A percentile compares a stretch with the other conserved stretches of the same genome.
Conservation (phyloP, 768 basidiomycete genomes). For the Naganishia kalamii region DNA sequence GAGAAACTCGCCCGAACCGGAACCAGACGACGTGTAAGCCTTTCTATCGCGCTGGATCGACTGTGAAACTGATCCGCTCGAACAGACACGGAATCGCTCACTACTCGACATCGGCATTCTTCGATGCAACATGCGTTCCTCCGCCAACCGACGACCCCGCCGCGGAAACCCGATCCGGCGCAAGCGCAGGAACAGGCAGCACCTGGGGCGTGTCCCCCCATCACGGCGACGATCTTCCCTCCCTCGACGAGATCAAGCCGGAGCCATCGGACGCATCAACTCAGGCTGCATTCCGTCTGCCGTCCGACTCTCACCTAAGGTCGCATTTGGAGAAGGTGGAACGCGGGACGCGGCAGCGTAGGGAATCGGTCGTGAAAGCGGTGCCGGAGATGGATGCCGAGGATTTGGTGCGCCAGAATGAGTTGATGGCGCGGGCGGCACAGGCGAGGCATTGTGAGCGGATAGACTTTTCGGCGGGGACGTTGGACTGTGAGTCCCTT, state of each 20-base stretch:
- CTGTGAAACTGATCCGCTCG: neutral
- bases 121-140: conserved; percentile 7
- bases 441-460: conserved; percentile 15
- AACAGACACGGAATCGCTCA: conserved; percentile 12
- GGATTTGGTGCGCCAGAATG: conserved; percentile 9
- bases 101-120: conserved; percentile 11
- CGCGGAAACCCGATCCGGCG: neutral
- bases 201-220: neutral
- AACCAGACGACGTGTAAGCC: conserved; percentile 7
- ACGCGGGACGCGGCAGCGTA: neutral
- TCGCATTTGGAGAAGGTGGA: conserved; percentile 4
- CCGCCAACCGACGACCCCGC: neutral
- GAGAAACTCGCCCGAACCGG: neutral
- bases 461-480: conserved; percentile 3
- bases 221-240: neutral
- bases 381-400: neutral
- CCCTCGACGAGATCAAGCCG: neutral
- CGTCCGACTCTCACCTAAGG: conserved; percentile 3
- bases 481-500: conserved; percentile 2
- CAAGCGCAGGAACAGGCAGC: neutral
- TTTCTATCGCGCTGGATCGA: too few relatives aligned
- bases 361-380: neutral
- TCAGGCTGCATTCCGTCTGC: neutral
- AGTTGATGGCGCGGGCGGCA: conserved; percentile 12
- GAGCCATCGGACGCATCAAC: neutral